Conservation (phyloP, 257 asterid species). For the Solanum ossicruentum region DNA sequence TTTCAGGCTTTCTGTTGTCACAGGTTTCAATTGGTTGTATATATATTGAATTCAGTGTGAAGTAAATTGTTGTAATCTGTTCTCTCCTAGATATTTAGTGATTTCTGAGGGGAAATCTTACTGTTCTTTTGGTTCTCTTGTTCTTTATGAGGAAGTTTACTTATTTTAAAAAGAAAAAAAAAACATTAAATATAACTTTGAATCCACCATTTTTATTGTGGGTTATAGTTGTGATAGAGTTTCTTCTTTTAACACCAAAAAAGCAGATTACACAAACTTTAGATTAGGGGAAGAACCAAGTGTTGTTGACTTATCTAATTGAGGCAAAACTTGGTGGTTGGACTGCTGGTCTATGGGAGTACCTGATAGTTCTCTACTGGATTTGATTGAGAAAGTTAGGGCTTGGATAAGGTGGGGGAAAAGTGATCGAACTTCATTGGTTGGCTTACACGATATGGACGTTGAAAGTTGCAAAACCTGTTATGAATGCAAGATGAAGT, state of each 20-base stretch:
- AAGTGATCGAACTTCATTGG: constrained; percentile 13
- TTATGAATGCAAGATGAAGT: constrained; percentile 32
- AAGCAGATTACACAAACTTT: background rate
- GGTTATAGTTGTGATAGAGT: constrained; percentile 40
- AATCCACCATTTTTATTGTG: constrained; percentile 64
- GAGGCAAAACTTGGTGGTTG: constrained; percentile 18
- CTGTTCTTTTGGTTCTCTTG: constrained; percentile 7
- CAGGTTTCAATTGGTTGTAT: constrained; percentile 10
- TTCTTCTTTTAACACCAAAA: constrained; percentile 9
- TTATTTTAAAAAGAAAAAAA: constrained; percentile 8
- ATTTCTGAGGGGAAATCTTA: constrained; percentile 15
- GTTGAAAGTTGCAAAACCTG: constrained; percentile 18
- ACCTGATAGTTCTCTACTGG: constrained; percentile 40
- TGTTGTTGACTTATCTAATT: background rate
- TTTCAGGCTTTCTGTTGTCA: constrained; percentile 1
- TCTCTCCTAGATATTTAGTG: constrained; percentile 24
- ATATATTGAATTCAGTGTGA: constrained; percentile 23
- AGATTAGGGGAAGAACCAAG: constrained; percentile 2
- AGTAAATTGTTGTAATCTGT: constrained; percentile 13
- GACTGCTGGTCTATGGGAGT: constrained; percentile 51
- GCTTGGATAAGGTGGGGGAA: constrained; percentile 52
- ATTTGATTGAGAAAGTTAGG: constrained; percentile 53
- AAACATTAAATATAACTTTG: constrained; percentile 8
- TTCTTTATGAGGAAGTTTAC: constrained; percentile 10
- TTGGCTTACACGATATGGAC: constrained; percentile 27